phyloP scores from a whole-genome alignment of 1,284 basidiomycete genomes.

The Crucibulum cyathiforme region DNA sequence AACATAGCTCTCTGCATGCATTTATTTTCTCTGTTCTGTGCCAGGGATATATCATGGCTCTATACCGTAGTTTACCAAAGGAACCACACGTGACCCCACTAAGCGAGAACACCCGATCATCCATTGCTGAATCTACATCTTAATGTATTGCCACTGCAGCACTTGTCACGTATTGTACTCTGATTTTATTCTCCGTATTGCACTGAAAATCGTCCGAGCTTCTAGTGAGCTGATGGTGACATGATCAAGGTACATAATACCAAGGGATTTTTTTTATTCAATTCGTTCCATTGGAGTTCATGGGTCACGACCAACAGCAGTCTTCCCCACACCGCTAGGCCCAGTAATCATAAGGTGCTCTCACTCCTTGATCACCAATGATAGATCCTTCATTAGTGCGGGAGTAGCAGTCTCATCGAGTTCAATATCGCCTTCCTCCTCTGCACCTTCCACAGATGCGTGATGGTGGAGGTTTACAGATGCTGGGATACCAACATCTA shows the following conservation, averaged over 20 bases:
- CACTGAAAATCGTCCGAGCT: no score
- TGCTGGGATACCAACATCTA: slow-evolving; percentile 76
- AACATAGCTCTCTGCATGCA: background rate
- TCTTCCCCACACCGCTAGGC: slow-evolving; percentile 92
- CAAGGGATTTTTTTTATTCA: no score
- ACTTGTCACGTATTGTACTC: no score
- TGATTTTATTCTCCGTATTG: no score
- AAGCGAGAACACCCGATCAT: no score
- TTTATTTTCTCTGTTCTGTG: background rate
- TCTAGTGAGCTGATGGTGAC: no score
- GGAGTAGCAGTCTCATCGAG: slow-evolving; percentile 18
- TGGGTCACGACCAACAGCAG: no score
- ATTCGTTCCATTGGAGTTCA: no score
- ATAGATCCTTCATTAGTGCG: slow-evolving; percentile 75
- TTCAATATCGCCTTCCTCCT: slow-evolving; percentile 14
- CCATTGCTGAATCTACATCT: no score
- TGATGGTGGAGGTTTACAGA: background rate
- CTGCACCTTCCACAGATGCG: slow-evolving; percentile 11
- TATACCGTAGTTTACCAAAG: background rate
- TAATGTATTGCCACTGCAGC: no score
- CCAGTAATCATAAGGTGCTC: slow-evolving; percentile 96
- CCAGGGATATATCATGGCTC: background rate
- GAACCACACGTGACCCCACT: background rate
- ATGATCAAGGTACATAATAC: no score
- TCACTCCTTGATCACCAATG: slow-evolving; percentile 73